These are phyloP conservation scores for Croton laevigatus DNA, from an alignment of 441 rosid genomes.

Conservation along the genomic window DNA sequence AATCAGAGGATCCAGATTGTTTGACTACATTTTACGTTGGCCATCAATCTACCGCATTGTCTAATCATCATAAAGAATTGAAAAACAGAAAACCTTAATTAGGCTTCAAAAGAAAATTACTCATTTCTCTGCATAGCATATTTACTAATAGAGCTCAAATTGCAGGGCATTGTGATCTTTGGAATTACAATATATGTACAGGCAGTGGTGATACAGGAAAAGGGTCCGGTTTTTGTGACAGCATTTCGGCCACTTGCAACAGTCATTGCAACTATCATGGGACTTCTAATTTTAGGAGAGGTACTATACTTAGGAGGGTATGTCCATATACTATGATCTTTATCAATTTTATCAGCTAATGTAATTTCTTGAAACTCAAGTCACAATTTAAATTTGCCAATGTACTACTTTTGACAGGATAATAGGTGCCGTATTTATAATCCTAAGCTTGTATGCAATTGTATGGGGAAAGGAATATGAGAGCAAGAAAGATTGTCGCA, in stretches of 20 bases:
- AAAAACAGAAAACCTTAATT: no score
- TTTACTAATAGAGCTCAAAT: no score
- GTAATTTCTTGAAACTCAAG: background rate
- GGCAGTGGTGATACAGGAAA: background rate
- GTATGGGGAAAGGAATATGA: conserved; percentile 6
- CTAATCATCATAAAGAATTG: no score
- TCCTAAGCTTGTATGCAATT: conserved; percentile 8
- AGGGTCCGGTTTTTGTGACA: conserved; percentile 14
- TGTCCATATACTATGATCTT: no score
- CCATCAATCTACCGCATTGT: no score
- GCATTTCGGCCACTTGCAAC: conserved; percentile 9
- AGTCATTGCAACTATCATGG: conserved; percentile 1
- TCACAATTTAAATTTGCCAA: background rate
- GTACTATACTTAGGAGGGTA: conserved; percentile 13
- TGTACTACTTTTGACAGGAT: background rate
- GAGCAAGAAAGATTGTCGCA: background rate
- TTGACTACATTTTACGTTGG: no score
- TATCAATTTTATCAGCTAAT: background rate
- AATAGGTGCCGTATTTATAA: background rate
- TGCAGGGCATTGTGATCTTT: conserved; percentile 6
- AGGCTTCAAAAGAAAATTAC: no score
- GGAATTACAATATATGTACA: conserved; percentile 8
- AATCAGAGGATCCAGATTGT: no score
- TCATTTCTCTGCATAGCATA: no score
- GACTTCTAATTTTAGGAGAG: conserved; percentile 1